Conservation (phyloP, 306 rosid genomes). For the Pyrus betulifolia region DNA sequence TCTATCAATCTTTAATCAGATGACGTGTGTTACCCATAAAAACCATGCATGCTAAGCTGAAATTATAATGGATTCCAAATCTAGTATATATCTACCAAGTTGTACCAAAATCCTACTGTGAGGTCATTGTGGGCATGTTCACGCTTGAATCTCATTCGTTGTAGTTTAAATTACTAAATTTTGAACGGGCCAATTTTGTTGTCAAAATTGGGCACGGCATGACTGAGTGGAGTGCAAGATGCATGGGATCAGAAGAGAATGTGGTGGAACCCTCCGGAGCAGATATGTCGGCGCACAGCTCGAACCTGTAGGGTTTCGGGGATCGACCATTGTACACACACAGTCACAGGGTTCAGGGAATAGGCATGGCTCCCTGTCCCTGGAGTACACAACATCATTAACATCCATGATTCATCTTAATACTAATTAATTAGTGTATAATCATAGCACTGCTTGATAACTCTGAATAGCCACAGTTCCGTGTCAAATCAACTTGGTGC, state of each 20-base stretch:
- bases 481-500: conserved; percentile 19
- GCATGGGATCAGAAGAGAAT: background rate
- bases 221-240: background rate
- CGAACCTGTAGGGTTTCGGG: background rate
- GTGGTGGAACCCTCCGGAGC: conserved; percentile 16
- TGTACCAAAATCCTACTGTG: background rate
- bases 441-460: conserved; percentile 14
- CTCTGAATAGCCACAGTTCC: conserved; percentile 31
- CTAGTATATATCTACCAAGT: background rate
- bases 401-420: background rate
- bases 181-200: background rate
- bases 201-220: background rate
- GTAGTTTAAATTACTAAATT: background rate
- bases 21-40: background rate
- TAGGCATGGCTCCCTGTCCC: background rate
- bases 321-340: background rate
- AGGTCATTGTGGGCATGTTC: background rate
- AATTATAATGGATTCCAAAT: background rate
- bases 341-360: background rate
- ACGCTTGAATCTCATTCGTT: too few relatives aligned
- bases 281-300: conserved; percentile 27
- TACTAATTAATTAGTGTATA: background rate
- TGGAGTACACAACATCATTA: background rate
- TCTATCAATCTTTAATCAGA: background rate
- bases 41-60: background rate